A percentile compares a stretch with the other conserved stretches of the same genome.
Evolutionary conservation across 2,329 filamentous ascomycete genomes (phyloP).

Genomic region (Macroventuria anomochaeta): DNA sequence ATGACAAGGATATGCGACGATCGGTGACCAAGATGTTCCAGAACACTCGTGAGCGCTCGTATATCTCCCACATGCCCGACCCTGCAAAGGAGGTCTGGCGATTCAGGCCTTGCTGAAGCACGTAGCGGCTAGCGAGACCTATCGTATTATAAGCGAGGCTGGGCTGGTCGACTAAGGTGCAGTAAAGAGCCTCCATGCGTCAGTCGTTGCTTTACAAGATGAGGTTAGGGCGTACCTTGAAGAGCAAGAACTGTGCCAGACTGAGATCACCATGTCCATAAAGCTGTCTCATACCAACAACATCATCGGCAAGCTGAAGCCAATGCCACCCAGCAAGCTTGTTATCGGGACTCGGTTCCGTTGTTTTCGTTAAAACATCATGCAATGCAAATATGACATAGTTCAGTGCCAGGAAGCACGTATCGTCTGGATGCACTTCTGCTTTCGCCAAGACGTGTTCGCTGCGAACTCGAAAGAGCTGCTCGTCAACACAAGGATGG

Average conservation of each 20-base stretch:
- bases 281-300: conserved; percentile 34
- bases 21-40: conserved; percentile 40
- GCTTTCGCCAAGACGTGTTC: conserved; percentile 31
- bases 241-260: conserved; percentile 38
- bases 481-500: conserved; percentile 42
- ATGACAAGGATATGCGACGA: conserved; percentile 39
- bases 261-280: conserved; percentile 30
- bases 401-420: conserved; percentile 39
- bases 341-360: neutral
- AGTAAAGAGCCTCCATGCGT: conserved; percentile 33
- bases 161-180: conserved; percentile 33
- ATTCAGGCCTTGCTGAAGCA: conserved; percentile 40
- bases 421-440: conserved; percentile 23
- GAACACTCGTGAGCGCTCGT: conserved; percentile 37
- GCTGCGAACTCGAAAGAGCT: conserved; percentile 32
- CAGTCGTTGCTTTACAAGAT: neutral
- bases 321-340: conserved; percentile 40
- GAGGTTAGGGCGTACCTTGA: conserved; percentile 29
- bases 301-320: conserved; percentile 37
- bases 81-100: conserved; percentile 31
- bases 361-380: conserved; percentile 18
- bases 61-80: conserved; percentile 22
- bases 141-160: conserved; percentile 40
- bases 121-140: conserved; percentile 36
- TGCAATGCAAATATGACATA: conserved; percentile 40